Base-by-base conservation (phyloP, 352 stramenopile species). In the Phytophthora gonapodyides region DNA sequence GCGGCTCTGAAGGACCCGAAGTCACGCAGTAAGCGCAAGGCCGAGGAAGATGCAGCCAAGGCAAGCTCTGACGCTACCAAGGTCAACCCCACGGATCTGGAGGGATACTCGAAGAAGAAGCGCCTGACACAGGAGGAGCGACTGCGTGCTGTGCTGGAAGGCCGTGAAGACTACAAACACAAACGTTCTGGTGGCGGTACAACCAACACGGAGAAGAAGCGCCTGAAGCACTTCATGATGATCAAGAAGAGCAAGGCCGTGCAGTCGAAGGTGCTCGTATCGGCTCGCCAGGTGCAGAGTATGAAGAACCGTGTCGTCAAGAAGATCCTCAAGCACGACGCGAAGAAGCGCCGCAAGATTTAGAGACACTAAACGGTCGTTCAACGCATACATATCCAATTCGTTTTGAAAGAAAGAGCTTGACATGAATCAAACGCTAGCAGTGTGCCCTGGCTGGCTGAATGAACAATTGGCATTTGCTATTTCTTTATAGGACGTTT, bases 151-250 rank as follows among this genome's bases (percentile, higher is more conserved):
- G 84, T 98, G 40, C 69, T 98, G 2, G 88, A 93, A 58, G 96
- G 96, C 19, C 82, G 96, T 38, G 79, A 97, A 30, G 91, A 97
- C 52, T 98, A 93, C 64, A 86, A 98, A 71, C 71, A 89, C 58
- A 98, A 97, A 65, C 73, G 89, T 49, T 90, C 87, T 52, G 89
- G 95, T 61, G 96, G 96, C 55, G 97, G 97, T 67, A 98, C 93
- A 21, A 99, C 96, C 35, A 99, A 99, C 78, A 97, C 85, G 52
- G 97, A 99, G 78, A 99, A 99, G 82, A 89, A 91, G 63, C 86
- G 97, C 46, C 88, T 94, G 10, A 99, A 99, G 84, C 98, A 98
- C 74, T 99, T 98, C 56, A 87, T 97, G 64, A 99, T 99, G 97
- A 91, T 98, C 45, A 98, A 98, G 68, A 98, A 98, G 72, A 97